Evolutionary conservation across 192 early-diverging fungal genomes (phyloP).

Genomic region (Backusella westeae): DNA sequence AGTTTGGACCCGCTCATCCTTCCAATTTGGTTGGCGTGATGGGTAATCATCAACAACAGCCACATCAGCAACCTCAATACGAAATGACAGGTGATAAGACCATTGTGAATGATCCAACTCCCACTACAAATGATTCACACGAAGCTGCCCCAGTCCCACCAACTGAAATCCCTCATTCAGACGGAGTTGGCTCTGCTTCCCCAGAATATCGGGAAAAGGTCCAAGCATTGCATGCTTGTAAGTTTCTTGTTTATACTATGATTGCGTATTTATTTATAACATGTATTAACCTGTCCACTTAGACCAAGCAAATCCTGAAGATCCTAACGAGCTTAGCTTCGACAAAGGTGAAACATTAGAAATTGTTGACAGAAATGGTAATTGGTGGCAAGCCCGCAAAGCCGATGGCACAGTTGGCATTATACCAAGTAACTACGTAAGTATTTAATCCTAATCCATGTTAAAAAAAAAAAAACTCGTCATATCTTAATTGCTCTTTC

Average conservation of each 20-base stretch:
- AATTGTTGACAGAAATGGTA: slow-evolving; percentile 88
- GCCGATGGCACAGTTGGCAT: slow-evolving; percentile 82
- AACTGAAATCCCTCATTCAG: background rate
- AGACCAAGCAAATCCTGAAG: slow-evolving; percentile 86
- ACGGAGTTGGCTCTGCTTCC: background rate
- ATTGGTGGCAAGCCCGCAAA: slow-evolving; percentile 95
- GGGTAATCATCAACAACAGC: background rate
- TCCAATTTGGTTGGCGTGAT: slow-evolving; percentile 37
- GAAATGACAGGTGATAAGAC: slow-evolving; percentile 14
- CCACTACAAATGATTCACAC: background rate
- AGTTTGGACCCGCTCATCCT: background rate
- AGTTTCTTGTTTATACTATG: background rate
- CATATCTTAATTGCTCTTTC: background rate
- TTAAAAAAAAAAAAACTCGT: too few relatives aligned
- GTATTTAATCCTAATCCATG: background rate
- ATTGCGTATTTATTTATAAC: background rate
- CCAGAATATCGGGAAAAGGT: background rate
- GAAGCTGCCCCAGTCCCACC: background rate
- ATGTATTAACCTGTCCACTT: background rate
- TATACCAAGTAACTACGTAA: slow-evolving; percentile 83
- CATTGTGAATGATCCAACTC: slow-evolving; percentile 4
- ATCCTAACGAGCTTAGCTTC: slow-evolving; percentile 88
- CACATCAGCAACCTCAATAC: background rate
- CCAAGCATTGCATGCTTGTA: slow-evolving; percentile 6
- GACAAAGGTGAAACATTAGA: slow-evolving; percentile 84